These are phyloP conservation scores for Trichoderma sp. DNA, from an alignment of 2,329 filamentous ascomycete species.

Conservation along the genomic window DNA sequence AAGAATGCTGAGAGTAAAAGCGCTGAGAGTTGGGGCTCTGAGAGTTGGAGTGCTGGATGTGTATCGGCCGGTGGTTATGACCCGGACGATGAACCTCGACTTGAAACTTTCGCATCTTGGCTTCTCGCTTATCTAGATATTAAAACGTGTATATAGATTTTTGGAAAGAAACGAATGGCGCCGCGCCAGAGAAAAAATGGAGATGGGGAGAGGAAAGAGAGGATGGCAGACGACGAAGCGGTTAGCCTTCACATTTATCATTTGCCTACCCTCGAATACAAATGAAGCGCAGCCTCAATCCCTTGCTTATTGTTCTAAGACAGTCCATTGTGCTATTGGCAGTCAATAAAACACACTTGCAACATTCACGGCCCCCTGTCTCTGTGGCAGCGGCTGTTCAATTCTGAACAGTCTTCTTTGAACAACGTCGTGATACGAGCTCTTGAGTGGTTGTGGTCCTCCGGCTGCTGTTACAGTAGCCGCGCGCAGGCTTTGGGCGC, in stretches of 20 bases:
- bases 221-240: background rate
- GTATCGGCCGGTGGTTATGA: constrained; percentile 19
- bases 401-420: background rate
- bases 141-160: background rate
- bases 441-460: constrained; percentile 15
- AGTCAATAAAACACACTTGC: background rate
- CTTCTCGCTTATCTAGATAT: background rate
- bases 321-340: background rate
- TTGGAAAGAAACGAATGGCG: background rate
- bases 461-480: constrained; percentile 24
- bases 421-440: background rate
- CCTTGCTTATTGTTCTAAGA: background rate
- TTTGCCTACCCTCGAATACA: background rate
- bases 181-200: background rate
- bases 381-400: background rate
- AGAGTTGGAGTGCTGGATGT: constrained; percentile 24
- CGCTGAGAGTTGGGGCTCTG: constrained; percentile 19
- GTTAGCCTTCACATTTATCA: background rate
- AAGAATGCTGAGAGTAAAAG: constrained; percentile 24
- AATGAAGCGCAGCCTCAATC: background rate
- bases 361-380: constrained; percentile 1
- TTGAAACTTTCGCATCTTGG: constrained; percentile 20
- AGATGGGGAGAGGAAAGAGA: background rate
- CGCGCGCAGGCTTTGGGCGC: background rate
- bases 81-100: constrained; percentile 16